Evolutionary conservation across 208 protist genomes (phyloP), one percentile per base, ranked within the genome.

Genomic region (Acanthamoeba lenticulata): DNA sequence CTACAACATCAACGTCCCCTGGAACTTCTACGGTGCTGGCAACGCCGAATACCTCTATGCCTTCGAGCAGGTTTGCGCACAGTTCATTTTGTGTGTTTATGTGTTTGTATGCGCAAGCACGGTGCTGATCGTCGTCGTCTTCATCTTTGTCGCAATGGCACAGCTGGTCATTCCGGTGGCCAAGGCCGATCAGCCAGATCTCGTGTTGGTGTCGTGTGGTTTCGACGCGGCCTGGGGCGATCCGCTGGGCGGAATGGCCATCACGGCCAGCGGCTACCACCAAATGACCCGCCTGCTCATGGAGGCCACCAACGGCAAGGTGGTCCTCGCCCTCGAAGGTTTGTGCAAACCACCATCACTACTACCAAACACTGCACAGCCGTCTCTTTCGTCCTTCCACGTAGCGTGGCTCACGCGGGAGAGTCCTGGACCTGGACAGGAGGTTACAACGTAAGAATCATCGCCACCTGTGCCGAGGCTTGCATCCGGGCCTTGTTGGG

Each of bases 171-270:
- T 86, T 19, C 77, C 77, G 27, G 77, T 86, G 45, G 77, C 77
- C 77, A 86, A 86, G 45, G 77, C 77, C 24, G 49, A 86, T 24
- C 40, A 86, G 44, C 77, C 77, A 38, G 77, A 86, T 32, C 29
- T 86, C 0, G 77, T 86, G 77, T 2, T 86, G 29, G 77, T 86
- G 38, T 86, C 77, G 77, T 86, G 77, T 44, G 77, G 77, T 44
- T 86, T 86, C 44, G 77, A 86, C 21, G 77, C 77, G 32, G 77
- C 77, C n/a, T 86, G 77, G 77, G 77, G 77, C 45, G 77, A 86
- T 24, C 40, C 45, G 32, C 77, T 86, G 24, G 77, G 77, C 77
- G 77, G 77, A 15, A 86, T 86, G 77, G 40, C 77, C 77, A 86
- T 86, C 77, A 86, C 77, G n/a, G 77, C 77, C n/a, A 47, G 44